A percentile compares a stretch with the other conserved stretches of the same genome.
Evolutionary conservation across 2,329 filamentous ascomycete genomes (phyloP).

Genomic region (Sclerotinia minor): DNA sequence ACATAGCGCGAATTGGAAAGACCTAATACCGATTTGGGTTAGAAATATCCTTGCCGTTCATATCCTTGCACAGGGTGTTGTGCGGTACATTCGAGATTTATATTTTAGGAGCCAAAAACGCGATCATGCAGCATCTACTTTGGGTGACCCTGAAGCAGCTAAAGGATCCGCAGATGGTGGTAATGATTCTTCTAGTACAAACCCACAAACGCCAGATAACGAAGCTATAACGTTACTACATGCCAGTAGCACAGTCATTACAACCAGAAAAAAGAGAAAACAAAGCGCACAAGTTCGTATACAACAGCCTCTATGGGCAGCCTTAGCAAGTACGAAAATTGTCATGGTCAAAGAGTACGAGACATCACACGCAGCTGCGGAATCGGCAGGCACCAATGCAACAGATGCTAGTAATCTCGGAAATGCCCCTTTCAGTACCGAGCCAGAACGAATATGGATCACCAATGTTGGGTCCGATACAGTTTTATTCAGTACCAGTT

Average conservation of each 20-base stretch:
- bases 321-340: constrained; percentile 92
- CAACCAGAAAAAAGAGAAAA: constrained; percentile 80
- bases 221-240: constrained; percentile 35
- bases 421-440: constrained; percentile 69
- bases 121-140: constrained; percentile 49
- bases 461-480: constrained; percentile 77
- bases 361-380: constrained; percentile 73
- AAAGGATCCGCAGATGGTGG: constrained; percentile 54
- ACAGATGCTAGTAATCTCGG: constrained; percentile 76
- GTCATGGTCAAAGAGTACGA: constrained; percentile 91
- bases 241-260: constrained; percentile 47
- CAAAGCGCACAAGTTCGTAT: constrained; percentile 88
- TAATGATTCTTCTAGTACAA: constrained; percentile 44
- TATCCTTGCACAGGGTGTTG: constrained; percentile 71
- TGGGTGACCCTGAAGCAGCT: constrained; percentile 63
- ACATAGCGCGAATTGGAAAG: constrained; percentile 53
- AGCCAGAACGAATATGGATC: constrained; percentile 76
- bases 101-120: constrained; percentile 61
- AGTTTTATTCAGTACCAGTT: constrained; percentile 72
- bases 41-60: constrained; percentile 71
- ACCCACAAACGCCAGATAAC: constrained; percentile 32
- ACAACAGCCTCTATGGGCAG: constrained; percentile 91
- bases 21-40: constrained; percentile 62
- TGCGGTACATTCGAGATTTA: constrained; percentile 70
- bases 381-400: constrained; percentile 71